These are phyloP conservation scores for Solanum lycopersicoides DNA, from an alignment of 257 asterid species.

Conservation along the genomic window DNA sequence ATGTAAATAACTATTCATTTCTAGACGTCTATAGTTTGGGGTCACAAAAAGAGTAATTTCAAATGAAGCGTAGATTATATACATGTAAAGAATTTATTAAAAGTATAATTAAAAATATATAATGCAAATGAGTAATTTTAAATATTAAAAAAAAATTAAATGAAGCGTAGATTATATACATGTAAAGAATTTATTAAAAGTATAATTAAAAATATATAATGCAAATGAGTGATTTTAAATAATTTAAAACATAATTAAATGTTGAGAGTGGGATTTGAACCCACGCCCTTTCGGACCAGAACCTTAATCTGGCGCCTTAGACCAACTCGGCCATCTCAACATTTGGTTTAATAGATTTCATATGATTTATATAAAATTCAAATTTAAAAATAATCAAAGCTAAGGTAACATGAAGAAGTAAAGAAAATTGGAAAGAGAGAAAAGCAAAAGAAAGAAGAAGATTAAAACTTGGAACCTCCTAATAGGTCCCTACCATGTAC, in stretches of 20 bases:
- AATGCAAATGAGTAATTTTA: no score
- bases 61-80: neutral
- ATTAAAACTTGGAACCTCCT: neutral
- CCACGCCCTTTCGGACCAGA: slow-evolving; percentile 99
- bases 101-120: no score
- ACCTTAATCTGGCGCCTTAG: slow-evolving; percentile 89
- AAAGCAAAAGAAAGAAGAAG: neutral
- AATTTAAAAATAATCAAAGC: no score
- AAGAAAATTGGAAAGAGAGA: neutral
- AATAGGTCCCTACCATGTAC: neutral
- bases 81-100: neutral
- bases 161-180: no score
- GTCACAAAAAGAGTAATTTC: neutral
- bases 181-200: no score
- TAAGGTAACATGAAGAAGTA: no score
- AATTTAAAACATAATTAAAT: no score
- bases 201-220: no score
- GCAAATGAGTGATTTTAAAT: no score
- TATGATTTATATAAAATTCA: no score
- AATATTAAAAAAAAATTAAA: no score
- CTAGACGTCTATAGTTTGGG: neutral
- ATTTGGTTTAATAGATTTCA: rapidly evolving
- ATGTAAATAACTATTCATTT: neutral
- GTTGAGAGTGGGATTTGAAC: slow-evolving; percentile 7
- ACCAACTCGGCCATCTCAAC: slow-evolving; percentile 19